phyloP scores from a whole-genome alignment of 2,329 filamentous ascomycete genomes.

The Fusarium bulbicola region DNA sequence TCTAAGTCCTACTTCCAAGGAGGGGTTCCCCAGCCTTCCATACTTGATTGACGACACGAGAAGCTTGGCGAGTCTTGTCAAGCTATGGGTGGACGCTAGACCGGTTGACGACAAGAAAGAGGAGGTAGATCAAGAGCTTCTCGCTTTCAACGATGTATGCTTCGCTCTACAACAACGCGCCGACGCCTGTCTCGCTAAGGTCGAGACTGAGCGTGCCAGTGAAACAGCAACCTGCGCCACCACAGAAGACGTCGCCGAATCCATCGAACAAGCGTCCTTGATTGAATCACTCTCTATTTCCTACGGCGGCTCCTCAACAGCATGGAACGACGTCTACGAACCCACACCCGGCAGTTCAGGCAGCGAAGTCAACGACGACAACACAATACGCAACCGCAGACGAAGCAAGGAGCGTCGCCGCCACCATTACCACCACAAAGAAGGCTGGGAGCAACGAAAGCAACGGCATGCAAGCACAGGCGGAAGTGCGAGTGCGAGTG shows the following conservation, averaged over 20 bases:
- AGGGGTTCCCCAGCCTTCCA: constrained; percentile 92
- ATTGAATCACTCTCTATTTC: constrained; percentile 48
- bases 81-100: constrained; percentile 75
- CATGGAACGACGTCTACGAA: constrained; percentile 44
- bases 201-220: constrained; percentile 56
- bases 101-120: constrained; percentile 49
- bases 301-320: constrained; percentile 40
- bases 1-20: constrained; percentile 79
- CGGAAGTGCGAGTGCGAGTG: constrained; percentile 38
- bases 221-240: constrained; percentile 46
- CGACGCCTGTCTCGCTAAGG: constrained; percentile 60
- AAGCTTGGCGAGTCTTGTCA: constrained; percentile 84
- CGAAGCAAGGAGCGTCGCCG: constrained; percentile 48
- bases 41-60: constrained; percentile 91
- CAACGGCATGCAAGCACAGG: constrained; percentile 44
- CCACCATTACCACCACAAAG: constrained; percentile 42
- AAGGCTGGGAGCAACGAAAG: constrained; percentile 40
- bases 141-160: constrained; percentile 63
- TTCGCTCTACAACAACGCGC: constrained; percentile 59
- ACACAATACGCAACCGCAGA: constrained; percentile 29
- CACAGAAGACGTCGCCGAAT: constrained; percentile 55
- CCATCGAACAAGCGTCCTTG: constrained; percentile 55
- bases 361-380: constrained; percentile 53
- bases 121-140: constrained; percentile 59
- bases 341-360: constrained; percentile 60